These are phyloP conservation scores for Phlyctochytrium planicorne DNA, from an alignment of 192 early-diverging fungal genomes.

Conservation along the genomic window DNA sequence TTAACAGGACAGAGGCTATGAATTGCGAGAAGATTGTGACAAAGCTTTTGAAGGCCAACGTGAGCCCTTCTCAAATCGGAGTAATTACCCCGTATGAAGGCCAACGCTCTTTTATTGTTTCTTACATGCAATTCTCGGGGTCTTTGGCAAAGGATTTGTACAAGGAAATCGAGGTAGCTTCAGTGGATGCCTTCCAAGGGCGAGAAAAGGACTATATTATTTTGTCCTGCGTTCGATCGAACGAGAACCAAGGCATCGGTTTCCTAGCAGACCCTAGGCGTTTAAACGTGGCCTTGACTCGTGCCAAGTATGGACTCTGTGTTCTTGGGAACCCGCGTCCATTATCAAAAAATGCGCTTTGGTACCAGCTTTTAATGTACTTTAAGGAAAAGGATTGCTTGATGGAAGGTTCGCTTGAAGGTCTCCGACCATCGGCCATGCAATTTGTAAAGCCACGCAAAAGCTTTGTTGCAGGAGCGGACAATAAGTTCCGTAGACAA, in stretches of 20 bases:
- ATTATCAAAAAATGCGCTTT: constrained; percentile 87
- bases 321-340: constrained; percentile 95
- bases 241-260: constrained; percentile 96
- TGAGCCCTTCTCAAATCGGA: constrained; percentile 90
- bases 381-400: constrained; percentile 88
- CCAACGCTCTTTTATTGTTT: constrained; percentile 92
- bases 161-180: constrained; percentile 98
- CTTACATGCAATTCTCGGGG: constrained; percentile 94
- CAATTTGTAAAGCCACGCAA: constrained; percentile 63
- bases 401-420: constrained; percentile 90
- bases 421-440: constrained; percentile 86
- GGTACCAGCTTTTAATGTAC: constrained; percentile 93
- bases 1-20: constrained; percentile 95
- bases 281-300: constrained; percentile 90
- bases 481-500: background rate
- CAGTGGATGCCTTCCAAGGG: constrained; percentile 98
- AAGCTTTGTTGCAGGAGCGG: constrained; percentile 5
- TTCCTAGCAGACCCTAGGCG: constrained; percentile 82
- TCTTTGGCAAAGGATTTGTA: constrained; percentile 88
- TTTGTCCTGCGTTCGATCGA: constrained; percentile 93
- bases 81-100: constrained; percentile 99
- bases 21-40: constrained; percentile 98
- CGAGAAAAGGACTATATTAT: constrained; percentile 99
- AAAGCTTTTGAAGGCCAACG: constrained; percentile 82
- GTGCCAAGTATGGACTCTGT: constrained; percentile 94